These are phyloP conservation scores for Hymenoscyphus salicellus DNA, from an alignment of 2,329 filamentous ascomycete genomes.

Conservation along the genomic window DNA sequence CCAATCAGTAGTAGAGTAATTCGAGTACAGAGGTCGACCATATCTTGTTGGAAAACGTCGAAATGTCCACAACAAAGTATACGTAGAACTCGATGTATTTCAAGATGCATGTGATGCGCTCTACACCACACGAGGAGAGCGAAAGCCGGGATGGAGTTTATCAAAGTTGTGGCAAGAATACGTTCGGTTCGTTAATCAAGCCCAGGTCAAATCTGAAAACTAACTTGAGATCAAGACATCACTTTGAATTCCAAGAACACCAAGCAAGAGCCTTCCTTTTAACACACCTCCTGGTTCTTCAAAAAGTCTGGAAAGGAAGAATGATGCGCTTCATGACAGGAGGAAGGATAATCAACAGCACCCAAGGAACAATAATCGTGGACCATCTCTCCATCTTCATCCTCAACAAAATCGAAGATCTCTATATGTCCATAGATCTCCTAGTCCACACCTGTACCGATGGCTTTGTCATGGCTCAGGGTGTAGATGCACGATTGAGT, in stretches of 20 bases:
- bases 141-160: constrained; percentile 18
- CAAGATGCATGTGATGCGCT: constrained; percentile 24
- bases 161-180: constrained; percentile 26
- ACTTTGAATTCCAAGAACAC: no score
- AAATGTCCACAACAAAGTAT: constrained; percentile 23
- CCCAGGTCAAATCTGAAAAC: constrained; percentile 8
- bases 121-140: constrained; percentile 13
- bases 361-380: constrained; percentile 22
- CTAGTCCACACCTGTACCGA: constrained; percentile 18
- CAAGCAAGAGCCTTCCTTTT: constrained; percentile 9
- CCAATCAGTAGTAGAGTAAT: no score
- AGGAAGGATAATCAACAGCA: constrained; percentile 17
- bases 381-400: constrained; percentile 26
- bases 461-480: constrained; percentile 19
- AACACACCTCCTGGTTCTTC: constrained; percentile 19
- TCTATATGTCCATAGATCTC: constrained; percentile 24
- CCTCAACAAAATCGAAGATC: constrained; percentile 25
- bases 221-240: no score
- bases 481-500: constrained; percentile 14
- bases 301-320: constrained; percentile 23
- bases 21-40: constrained; percentile 21
- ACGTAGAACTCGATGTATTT: constrained; percentile 25
- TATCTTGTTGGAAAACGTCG: constrained; percentile 24
- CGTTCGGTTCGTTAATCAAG: constrained; percentile 22
- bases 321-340: constrained; percentile 15